Evolutionary conservation across 192 early-diverging fungal species (phyloP), one percentile per base, ranked within the genome.

Genomic region (Coemansia sp.): DNA sequence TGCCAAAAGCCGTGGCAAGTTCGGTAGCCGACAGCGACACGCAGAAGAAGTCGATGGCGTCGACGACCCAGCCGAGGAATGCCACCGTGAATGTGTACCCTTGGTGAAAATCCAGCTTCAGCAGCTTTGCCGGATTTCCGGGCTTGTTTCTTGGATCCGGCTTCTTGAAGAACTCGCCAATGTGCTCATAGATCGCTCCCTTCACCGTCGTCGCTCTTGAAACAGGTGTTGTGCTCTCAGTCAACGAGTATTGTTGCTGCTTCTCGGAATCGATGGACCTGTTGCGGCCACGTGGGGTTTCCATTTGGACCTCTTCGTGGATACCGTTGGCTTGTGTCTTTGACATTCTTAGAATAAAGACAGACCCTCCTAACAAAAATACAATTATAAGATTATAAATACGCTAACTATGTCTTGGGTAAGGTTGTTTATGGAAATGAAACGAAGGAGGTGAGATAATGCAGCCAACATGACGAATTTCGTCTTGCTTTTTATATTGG

Each of bases 61-160:
- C 87, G 13, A 89, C 66, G 42, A 84, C 83, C 88, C 89, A 91
- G n/a, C 86, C 89, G 54, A 89, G 65, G 58, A 86, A 89, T 17
- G 76, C 76, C 0, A 77, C 81, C 1, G 76, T 60, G 41, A 83
- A 83, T 13, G 76, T 79, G 40, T 59, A 79, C 19, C 70, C 67
- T 56, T 83, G 81, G 25, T 62, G 64, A 8, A 60, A 69, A 13
- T 55, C 72, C 30, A 83, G 63, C 45, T 40, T 47, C 14, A 83
- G 62, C 29, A 83, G 64, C 2, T 37, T 20, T 3, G 66, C 17
- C 20, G 76, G 75, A 25, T 79, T 83, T 41, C 62, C 23, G 14
- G 59, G 74, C 61, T 40, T 65, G 57, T 62, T 69, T 13, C 29
- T 31, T 9, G 67, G 62, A 20, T 69, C 63, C 0, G 79, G 79